Conservation (phyloP, 2,329 filamentous ascomycete species). For the Salinomyces thailandicus region DNA sequence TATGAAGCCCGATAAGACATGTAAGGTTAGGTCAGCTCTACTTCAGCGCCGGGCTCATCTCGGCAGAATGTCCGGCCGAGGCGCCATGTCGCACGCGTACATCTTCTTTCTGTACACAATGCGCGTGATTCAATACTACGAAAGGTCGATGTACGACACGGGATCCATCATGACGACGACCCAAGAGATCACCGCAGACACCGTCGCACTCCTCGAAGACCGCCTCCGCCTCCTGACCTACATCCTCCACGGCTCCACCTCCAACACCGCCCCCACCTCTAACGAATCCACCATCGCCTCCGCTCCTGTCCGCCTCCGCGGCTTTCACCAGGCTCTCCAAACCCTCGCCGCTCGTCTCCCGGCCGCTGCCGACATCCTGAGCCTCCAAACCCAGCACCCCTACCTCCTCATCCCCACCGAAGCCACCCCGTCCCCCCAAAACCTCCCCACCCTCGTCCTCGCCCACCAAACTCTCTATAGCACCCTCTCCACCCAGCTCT, state of each 20-base stretch:
- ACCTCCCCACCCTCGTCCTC: slow-evolving; percentile 31
- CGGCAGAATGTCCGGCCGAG: not conserved
- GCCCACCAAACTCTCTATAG: slow-evolving; percentile 35
- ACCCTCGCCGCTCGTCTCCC: slow-evolving; percentile 31
- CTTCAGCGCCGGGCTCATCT: not conserved
- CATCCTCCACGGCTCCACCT: slow-evolving; percentile 28
- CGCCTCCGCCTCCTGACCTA: slow-evolving; percentile 36
- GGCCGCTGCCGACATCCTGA: slow-evolving; percentile 31
- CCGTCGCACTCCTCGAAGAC: slow-evolving; percentile 35
- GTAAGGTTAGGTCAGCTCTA: not conserved
- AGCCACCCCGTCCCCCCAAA: slow-evolving; percentile 13
- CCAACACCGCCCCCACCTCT: slow-evolving; percentile 5
- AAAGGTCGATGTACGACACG: too few relatives aligned
- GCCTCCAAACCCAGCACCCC: slow-evolving; percentile 32
- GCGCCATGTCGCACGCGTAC: too few relatives aligned
- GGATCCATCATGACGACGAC: too few relatives aligned
- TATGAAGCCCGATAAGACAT: too few relatives aligned
- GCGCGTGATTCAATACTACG: not conserved
- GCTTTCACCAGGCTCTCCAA: slow-evolving; percentile 22
- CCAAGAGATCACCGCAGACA: slow-evolving; percentile 16
- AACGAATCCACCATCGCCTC: slow-evolving; percentile 4
- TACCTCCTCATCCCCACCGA: slow-evolving; percentile 25
- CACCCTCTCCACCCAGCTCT: slow-evolving; percentile 33
- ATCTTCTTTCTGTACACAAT: too few relatives aligned
- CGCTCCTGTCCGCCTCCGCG: slow-evolving; percentile 17